Base-by-base conservation (phyloP, 495 filamentous ascomycete genomes). In the Aspergillus baeticus region DNA sequence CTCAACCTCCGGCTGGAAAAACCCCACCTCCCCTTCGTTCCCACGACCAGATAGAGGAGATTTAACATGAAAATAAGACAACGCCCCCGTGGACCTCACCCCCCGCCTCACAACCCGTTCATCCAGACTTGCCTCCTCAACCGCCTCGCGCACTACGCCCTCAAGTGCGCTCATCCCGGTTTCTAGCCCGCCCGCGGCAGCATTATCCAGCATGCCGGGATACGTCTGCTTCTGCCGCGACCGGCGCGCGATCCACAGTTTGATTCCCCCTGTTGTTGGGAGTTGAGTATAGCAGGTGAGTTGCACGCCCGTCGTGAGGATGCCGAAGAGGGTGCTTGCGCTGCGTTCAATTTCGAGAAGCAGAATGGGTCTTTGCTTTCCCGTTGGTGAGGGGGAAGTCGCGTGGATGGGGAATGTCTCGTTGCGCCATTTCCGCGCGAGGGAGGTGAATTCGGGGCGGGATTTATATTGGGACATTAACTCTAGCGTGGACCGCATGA, bases 361-460 rank as follows among this genome's bases (percentile, higher is more conserved):
- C 14, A 69, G 26, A 8, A n/a, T n/a, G n/a, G 8, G 26, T 29
- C 8, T 29, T 29, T 8, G 3, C 6, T 18, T 6, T 34, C 6
- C 44, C 26, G 41, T 17, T 43, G 11, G 2, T 15, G 31, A 26
- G 10, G 22, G 3, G 1, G 14, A 2, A 61, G 7, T 62, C 62
- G 5, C 72, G n/a, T 77, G 54, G 43, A 84, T 65, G 23, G 72
- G 64, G 63, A 77, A 80, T 17, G 64, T 63, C 55, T 82, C 80
- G 61, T 73, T 76, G 58, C 78, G 72, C 58, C 62, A 67, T 66
- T 85, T 17, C 70, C 71, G 22, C 93, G 77, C 8, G 26, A 91
- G 70, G 34, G 77, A 64, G 69, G 92, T 93, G 79, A 87, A 87
- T 60, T 83, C 77, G 3, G 69, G 62, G 29, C 81, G 71, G 3